Percentiles rank a stretch among this genome's conserved stretches.
These are phyloP conservation scores for Staphylotrichum longicolle DNA, from an alignment of 495 filamentous ascomycete species.

Conservation along the genomic window DNA sequence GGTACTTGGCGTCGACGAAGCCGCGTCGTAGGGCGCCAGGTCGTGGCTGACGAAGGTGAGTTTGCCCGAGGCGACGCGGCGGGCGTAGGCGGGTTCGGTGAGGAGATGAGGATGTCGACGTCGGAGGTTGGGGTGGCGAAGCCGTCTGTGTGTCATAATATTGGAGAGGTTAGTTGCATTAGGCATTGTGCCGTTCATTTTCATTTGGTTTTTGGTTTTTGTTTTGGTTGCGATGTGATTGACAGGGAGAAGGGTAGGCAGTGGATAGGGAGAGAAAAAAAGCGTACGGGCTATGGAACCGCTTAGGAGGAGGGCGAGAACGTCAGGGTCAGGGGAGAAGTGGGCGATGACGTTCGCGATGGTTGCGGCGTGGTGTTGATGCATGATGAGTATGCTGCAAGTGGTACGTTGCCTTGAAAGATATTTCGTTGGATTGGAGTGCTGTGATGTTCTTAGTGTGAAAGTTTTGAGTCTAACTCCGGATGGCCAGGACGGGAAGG, in stretches of 20 bases:
- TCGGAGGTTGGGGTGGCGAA: constrained; percentile 22
- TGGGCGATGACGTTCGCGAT: constrained; percentile 20
- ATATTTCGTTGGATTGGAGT: too few relatives aligned
- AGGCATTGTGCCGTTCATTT: too few relatives aligned
- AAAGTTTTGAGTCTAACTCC: too few relatives aligned
- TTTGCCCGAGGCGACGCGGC: constrained; percentile 12
- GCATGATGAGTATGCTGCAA: not conserved
- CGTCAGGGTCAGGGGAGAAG: constrained; percentile 18
- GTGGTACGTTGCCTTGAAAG: too few relatives aligned
- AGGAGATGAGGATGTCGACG: constrained; percentile 29
- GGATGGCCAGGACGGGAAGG: too few relatives aligned
- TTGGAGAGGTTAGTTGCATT: too few relatives aligned
- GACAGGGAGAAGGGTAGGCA: too few relatives aligned
- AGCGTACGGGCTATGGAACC: constrained; percentile 24
- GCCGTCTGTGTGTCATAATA: constrained; percentile 10
- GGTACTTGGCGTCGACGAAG: constrained; percentile 29
- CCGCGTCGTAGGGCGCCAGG: constrained; percentile 24
- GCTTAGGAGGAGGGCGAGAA: constrained; percentile 25
- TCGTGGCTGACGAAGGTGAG: constrained; percentile 15
- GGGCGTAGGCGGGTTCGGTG: constrained; percentile 21
- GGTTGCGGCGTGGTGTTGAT: constrained; percentile 23
- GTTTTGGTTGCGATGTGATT: too few relatives aligned
- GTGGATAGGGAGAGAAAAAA: too few relatives aligned
- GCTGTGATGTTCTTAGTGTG: too few relatives aligned
- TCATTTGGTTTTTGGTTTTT: too few relatives aligned